These are phyloP conservation scores for Aspergillus pseudonomiae DNA, from an alignment of 2,329 filamentous ascomycete genomes.

Conservation along the genomic window DNA sequence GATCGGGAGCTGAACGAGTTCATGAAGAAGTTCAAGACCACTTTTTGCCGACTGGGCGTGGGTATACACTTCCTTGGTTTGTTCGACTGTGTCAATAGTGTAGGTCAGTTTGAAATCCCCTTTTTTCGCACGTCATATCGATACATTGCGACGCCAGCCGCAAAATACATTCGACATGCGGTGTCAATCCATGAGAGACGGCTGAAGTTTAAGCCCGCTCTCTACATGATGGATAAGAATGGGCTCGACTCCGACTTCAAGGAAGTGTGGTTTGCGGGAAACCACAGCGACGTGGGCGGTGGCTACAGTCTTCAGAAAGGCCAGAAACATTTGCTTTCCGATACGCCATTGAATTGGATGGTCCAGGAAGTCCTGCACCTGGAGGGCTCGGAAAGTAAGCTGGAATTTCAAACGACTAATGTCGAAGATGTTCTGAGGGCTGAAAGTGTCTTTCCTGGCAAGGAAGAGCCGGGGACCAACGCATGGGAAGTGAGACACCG, in stretches of 20 bases:
- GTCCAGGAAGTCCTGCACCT: slow-evolving; percentile 48
- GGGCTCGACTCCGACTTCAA: slow-evolving; percentile 46
- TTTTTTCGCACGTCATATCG: slow-evolving; percentile 35
- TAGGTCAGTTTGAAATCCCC: slow-evolving; percentile 30
- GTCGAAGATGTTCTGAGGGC: slow-evolving; percentile 16
- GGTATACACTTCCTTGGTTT: slow-evolving; percentile 58
- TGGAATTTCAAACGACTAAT: slow-evolving; percentile 23
- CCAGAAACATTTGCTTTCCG: slow-evolving; percentile 45
- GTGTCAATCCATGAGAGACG: slow-evolving; percentile 58
- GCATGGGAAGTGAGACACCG: slow-evolving; percentile 16
- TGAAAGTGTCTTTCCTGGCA: slow-evolving; percentile 16
- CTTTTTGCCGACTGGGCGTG: slow-evolving; percentile 53
- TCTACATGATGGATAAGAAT: slow-evolving; percentile 39
- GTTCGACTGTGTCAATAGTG: slow-evolving; percentile 59
- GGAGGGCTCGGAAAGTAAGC: slow-evolving; percentile 23
- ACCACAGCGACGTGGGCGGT: slow-evolving; percentile 58
- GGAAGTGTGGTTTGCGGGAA: slow-evolving; percentile 61
- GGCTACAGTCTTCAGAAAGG: slow-evolving; percentile 49
- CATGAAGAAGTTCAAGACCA: slow-evolving; percentile 52
- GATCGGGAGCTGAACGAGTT: slow-evolving; percentile 24
- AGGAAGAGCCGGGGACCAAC: slow-evolving; percentile 19
- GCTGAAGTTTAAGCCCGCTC: slow-evolving; percentile 58
- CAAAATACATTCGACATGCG: slow-evolving; percentile 54
- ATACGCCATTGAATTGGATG: slow-evolving; percentile 58
- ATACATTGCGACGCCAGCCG: slow-evolving; percentile 47